Conservation (phyloP, 2,329 filamentous ascomycete species). For the Botrytis cinerea region DNA sequence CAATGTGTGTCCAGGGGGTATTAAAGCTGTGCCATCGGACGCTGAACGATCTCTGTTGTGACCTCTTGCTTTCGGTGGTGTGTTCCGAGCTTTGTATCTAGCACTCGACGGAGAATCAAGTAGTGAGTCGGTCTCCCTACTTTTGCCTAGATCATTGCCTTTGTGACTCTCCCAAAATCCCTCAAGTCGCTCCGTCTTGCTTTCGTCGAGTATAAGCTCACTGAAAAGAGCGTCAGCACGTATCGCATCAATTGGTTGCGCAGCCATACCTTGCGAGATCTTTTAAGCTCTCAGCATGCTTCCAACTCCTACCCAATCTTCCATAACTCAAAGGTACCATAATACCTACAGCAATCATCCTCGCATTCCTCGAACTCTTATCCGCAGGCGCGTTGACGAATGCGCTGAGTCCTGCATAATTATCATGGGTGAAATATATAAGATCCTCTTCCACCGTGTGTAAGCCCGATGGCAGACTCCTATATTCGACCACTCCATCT, state of each 20-base stretch:
- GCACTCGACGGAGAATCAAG: constrained; percentile 45
- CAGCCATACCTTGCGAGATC: constrained; percentile 65
- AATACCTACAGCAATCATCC: constrained; percentile 89
- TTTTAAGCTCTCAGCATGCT: constrained; percentile 76
- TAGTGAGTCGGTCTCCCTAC: constrained; percentile 36
- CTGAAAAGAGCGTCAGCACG: constrained; percentile 43
- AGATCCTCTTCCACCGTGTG: constrained; percentile 88
- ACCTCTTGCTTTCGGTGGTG: constrained; percentile 43
- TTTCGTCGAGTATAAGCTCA: constrained; percentile 64
- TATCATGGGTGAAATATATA: constrained; percentile 88
- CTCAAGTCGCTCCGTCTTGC: constrained; percentile 65
- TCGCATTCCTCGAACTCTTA: constrained; percentile 78
- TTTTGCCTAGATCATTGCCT: constrained; percentile 37
- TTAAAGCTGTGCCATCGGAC: constrained; percentile 61
- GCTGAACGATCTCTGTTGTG: constrained; percentile 59
- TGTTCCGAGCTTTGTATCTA: constrained; percentile 46
- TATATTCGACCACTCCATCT: constrained; percentile 91
- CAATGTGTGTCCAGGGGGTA: constrained; percentile 64
- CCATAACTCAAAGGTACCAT: constrained; percentile 85
- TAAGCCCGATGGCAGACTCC: constrained; percentile 88
- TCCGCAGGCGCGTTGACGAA: constrained; percentile 84
- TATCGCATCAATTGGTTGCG: background rate
- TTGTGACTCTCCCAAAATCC: constrained; percentile 75
- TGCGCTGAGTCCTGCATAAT: constrained; percentile 84
- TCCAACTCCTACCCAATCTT: constrained; percentile 83